A percentile compares a stretch with the other conserved stretches of the same genome.
phyloP scores from a whole-genome alignment of 2,329 filamentous ascomycete species.

The Botrytis deweyae region DNA sequence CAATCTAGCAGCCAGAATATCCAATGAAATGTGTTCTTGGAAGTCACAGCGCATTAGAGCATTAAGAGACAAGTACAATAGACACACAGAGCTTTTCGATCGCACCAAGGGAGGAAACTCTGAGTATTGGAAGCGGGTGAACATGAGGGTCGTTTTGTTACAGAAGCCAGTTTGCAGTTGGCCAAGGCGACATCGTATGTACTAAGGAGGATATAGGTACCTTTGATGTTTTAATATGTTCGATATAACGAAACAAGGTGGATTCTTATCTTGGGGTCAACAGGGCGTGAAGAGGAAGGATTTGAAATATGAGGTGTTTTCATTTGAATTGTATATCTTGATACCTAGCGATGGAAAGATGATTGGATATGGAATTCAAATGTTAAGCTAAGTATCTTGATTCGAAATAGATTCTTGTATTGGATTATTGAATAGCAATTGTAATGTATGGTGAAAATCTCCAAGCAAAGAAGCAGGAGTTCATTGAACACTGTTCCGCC shows the following conservation, averaged over 20 bases:
- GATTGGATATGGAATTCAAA: no score
- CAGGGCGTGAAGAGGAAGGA: background rate
- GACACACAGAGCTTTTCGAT: background rate
- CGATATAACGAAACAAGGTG: background rate
- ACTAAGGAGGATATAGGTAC: no score
- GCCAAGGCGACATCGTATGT: background rate
- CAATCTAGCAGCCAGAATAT: background rate
- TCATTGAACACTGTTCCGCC: background rate
- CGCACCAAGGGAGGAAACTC: background rate
- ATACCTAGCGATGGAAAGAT: background rate
- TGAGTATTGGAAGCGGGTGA: background rate
- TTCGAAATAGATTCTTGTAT: constrained; percentile 35
- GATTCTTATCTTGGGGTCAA: background rate
- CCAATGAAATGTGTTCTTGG: background rate
- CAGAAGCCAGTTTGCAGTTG: background rate
- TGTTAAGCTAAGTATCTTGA: background rate
- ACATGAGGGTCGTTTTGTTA: background rate
- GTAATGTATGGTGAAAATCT: background rate
- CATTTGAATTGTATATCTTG: background rate
- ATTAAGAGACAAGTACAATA: background rate
- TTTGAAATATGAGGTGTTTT: background rate
- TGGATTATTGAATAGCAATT: background rate
- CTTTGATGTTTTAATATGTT: background rate
- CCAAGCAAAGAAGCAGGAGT: background rate
- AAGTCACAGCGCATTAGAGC: background rate